A percentile compares a stretch with the other conserved stretches of the same genome.
Conservation (phyloP, 164 flowering plant species). For the Magnolia kwangsiensis region DNA sequence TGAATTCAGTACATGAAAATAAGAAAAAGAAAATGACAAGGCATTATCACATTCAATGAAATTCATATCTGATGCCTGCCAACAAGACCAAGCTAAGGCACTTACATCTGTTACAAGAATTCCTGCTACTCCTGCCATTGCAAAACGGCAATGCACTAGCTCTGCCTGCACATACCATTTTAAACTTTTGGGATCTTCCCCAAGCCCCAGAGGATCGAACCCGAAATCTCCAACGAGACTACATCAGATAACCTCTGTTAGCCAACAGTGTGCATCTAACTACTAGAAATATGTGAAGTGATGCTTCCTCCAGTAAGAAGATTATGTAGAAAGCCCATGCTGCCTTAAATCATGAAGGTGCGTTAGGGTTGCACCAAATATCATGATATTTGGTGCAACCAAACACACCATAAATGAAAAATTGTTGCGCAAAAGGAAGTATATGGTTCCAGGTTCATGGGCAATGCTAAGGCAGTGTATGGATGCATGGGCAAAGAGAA, state of each 20-base stretch:
- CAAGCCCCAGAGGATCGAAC: conserved; percentile 94
- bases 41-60: not conserved
- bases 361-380: no score
- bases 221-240: conserved; percentile 90
- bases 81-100: not conserved
- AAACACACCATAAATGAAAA: not conserved
- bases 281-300: no score
- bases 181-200: conserved; percentile 83
- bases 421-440: not conserved
- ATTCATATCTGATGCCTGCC: not conserved
- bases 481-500: no score
- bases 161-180: conserved; percentile 97
- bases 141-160: conserved; percentile 85
- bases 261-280: not conserved
- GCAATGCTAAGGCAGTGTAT: not conserved
- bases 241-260: conserved; percentile 4
- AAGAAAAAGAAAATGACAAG: not conserved
- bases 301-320: no score
- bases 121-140: conserved; percentile 96
- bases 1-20: no score
- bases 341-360: no score
- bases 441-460: not conserved
- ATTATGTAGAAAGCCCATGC: no score
- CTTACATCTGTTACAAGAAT: conserved; percentile 89
- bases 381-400: no score